Evolutionary conservation across 345 rosid genomes (phyloP), one percentile per base, ranked within the genome.

Genomic region (Abelmoschus esculentus): DNA sequence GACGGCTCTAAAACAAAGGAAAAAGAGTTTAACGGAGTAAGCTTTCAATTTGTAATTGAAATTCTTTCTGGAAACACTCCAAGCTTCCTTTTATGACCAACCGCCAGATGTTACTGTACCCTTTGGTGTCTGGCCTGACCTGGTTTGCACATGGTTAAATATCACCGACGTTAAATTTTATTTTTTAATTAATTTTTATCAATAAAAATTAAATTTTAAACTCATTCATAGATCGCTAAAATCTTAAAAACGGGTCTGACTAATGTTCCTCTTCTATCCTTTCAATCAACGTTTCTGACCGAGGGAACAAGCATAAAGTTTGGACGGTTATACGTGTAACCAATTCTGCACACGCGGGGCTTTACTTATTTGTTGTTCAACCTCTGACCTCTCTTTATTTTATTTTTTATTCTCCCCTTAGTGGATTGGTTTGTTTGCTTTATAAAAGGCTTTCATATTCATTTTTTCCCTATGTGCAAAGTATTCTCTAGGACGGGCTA

Each of bases 21-120:
- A 49, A 9, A 15, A 15, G 7, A 54, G 26, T 54, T 40, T 3
- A 32, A 66, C 69, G 14, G 32, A 42, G 2, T 22, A 4, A 50
- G 46, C 8, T 62, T 36, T 53, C 5, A 19, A 28, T 6, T 44
- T 69, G 60, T 17, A 74, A 71, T 69, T 29, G 58, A 64, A 74
- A 57, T 68, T 69, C 46, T 60, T 58, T 26, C 2, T 3, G 14
- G 69, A 31, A 38, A 66, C 49, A 31, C 3, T 77, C 59, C 60
- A 13, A 68, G 55, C 73, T 66, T 69, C 72, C 76, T 57, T 75
- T 70, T 69, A 50, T 75, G 79, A 78, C 80, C 81, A 40, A 67
- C 70, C 61, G 63, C 3, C 18, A 46, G 3, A 3, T 75, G 76
- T 62, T 76, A 58, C 76, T 73, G 54, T 78, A 72, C 67, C n/a